phyloP scores from a whole-genome alignment of 2,329 filamentous ascomycete species.

The Harringtonia aguacate region DNA sequence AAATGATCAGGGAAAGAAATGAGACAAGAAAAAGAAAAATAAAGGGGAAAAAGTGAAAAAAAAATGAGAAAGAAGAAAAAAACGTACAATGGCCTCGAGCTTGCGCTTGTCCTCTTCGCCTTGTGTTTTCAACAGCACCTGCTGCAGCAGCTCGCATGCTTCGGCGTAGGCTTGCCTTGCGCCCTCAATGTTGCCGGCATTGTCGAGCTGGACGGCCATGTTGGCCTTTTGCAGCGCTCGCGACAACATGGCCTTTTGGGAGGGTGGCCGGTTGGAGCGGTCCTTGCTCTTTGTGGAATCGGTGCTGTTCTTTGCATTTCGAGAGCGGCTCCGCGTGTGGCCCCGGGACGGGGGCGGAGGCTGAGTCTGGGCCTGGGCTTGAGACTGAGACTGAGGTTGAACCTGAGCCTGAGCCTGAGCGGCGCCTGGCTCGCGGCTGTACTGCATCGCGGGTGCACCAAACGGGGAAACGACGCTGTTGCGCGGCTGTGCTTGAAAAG shows the following conservation, averaged over 20 bases:
- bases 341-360: conserved; percentile 17
- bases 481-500: not conserved
- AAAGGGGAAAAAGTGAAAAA: not conserved
- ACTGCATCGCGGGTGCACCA: not conserved
- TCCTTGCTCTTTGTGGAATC: conserved; percentile 28
- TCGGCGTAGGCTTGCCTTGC: conserved; percentile 85
- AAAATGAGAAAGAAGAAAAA: not conserved
- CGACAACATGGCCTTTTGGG: conserved; percentile 94
- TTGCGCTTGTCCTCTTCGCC: conserved; percentile 83
- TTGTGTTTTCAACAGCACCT: conserved; percentile 76
- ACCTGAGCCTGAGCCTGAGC: not conserved
- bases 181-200: conserved; percentile 87
- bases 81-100: conserved; percentile 81
- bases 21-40: not conserved
- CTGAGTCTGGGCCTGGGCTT: not conserved
- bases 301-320: conserved; percentile 29
- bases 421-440: not conserved
- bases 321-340: conserved; percentile 36
- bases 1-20: no score
- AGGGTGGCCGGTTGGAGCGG: conserved; percentile 38
- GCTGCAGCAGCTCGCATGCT: conserved; percentile 76
- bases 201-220: conserved; percentile 88
- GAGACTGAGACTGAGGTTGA: not conserved
- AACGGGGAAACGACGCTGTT: not conserved
- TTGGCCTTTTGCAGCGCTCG: conserved; percentile 92